These are phyloP conservation scores for Ceratocystiopsis sp. DNA, from an alignment of 2,329 filamentous ascomycete genomes.

Conservation along the genomic window DNA sequence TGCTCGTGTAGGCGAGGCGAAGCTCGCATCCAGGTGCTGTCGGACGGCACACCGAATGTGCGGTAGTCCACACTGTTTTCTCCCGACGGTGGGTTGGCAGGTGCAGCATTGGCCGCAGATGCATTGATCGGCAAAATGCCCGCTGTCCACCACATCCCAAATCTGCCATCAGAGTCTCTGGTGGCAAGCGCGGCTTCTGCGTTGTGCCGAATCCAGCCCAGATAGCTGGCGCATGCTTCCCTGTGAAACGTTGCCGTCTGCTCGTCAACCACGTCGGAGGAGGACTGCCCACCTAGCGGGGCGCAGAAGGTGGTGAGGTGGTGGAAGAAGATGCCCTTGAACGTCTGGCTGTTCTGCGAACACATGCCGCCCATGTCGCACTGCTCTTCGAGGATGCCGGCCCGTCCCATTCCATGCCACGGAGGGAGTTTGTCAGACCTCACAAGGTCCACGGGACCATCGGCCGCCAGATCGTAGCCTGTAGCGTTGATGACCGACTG, in stretches of 20 bases:
- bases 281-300: conserved; percentile 25
- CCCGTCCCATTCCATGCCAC: conserved; percentile 63
- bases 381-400: conserved; percentile 66
- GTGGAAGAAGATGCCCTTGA: conserved; percentile 92
- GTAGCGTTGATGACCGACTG: conserved; percentile 59
- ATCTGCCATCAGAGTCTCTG: conserved; percentile 47
- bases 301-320: conserved; percentile 68
- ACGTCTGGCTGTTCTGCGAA: conserved; percentile 72
- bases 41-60: conserved; percentile 9
- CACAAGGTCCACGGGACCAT: conserved; percentile 25
- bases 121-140: conserved; percentile 20
- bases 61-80: conserved; percentile 9
- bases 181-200: conserved; percentile 56
- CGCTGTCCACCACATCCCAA: conserved; percentile 79
- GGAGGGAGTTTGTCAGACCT: conserved; percentile 23
- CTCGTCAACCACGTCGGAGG: not conserved
- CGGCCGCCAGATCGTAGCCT: conserved; percentile 44
- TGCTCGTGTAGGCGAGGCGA: not conserved
- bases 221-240: conserved; percentile 46
- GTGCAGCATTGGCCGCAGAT: not conserved
- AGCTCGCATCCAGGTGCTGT: conserved; percentile 11
- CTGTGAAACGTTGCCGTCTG: conserved; percentile 26
- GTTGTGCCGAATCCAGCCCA: conserved; percentile 65
- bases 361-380: conserved; percentile 64
- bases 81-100: not conserved